phyloP scores from a whole-genome alignment of 164 flowering plant species.

The Echeveria elegans region DNA sequence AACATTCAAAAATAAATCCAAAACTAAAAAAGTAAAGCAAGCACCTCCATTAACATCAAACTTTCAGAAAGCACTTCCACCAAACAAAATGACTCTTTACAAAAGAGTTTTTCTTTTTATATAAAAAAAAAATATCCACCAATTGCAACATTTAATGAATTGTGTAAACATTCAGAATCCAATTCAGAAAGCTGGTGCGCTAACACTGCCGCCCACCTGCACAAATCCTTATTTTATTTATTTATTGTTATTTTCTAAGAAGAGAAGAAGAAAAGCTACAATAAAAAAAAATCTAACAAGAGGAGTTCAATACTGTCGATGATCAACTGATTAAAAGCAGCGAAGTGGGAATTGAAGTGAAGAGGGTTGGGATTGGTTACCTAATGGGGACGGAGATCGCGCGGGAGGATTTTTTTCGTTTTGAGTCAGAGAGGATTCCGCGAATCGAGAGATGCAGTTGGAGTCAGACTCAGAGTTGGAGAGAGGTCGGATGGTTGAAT shows the following conservation, averaged over 20 bases:
- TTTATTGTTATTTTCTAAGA: background rate
- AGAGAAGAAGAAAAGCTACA: too few species aligned
- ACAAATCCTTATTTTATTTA: background rate
- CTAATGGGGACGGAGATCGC: background rate
- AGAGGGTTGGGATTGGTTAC: background rate
- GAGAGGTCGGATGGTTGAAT: background rate
- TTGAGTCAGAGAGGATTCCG: background rate
- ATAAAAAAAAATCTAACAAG: too few species aligned
- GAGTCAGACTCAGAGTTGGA: too few species aligned
- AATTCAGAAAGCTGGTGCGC: background rate
- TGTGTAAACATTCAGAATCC: slow-evolving; percentile 1
- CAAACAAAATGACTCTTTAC: background rate
- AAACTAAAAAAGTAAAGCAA: background rate
- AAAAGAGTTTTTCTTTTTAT: too few species aligned
- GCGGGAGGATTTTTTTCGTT: background rate
- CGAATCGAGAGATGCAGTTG: background rate
- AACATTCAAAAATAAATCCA: background rate
- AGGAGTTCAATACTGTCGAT: background rate
- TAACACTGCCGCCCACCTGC: background rate
- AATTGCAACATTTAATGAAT: background rate
- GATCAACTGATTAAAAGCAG: background rate
- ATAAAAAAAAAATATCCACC: background rate
- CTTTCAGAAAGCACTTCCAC: slow-evolving; percentile 8
- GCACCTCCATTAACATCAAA: background rate
- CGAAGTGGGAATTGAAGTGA: too few species aligned